Percentiles rank a stretch among this genome's conserved stretches.
Conservation (phyloP, 768 basidiomycete species). For the Leccinum imitatum region DNA sequence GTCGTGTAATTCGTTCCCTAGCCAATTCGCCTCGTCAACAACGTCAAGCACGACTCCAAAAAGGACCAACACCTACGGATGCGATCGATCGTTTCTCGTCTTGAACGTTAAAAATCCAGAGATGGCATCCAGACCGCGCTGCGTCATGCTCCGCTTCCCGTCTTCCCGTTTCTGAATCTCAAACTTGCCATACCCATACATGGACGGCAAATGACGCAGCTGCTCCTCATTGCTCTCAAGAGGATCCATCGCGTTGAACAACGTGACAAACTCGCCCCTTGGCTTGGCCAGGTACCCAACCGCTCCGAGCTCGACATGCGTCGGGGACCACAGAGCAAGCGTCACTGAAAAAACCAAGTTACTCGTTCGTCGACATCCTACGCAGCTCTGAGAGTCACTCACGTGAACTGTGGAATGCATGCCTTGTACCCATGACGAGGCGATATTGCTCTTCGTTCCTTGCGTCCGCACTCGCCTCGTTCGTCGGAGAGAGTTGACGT, state of each 20-base stretch:
- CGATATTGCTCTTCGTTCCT: conserved; percentile 69
- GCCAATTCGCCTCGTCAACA: conserved; percentile 1
- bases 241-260: conserved; percentile 69
- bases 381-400: conserved; percentile 23
- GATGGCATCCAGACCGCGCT: conserved; percentile 54
- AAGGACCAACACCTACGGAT: conserved; percentile 36
- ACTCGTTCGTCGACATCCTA: not conserved
- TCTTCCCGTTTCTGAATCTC: conserved; percentile 40
- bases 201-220: conserved; percentile 51
- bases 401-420: conserved; percentile 71
- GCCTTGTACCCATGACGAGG: conserved; percentile 49
- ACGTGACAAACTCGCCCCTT: conserved; percentile 64
- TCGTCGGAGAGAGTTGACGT: conserved; percentile 34
- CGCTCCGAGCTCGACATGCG: conserved; percentile 60
- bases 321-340: conserved; percentile 71
- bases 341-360: conserved; percentile 41
- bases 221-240: conserved; percentile 42
- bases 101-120: conserved; percentile 50
- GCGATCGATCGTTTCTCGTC: conserved; percentile 31
- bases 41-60: not conserved
- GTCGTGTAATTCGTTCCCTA: conserved; percentile 47
- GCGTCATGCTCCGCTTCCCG: conserved; percentile 59
- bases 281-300: conserved; percentile 75
- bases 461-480: conserved; percentile 40
- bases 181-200: conserved; percentile 65